Base-by-base conservation (phyloP, 805 yeast species). In the Sungouiella thailandica region DNA sequence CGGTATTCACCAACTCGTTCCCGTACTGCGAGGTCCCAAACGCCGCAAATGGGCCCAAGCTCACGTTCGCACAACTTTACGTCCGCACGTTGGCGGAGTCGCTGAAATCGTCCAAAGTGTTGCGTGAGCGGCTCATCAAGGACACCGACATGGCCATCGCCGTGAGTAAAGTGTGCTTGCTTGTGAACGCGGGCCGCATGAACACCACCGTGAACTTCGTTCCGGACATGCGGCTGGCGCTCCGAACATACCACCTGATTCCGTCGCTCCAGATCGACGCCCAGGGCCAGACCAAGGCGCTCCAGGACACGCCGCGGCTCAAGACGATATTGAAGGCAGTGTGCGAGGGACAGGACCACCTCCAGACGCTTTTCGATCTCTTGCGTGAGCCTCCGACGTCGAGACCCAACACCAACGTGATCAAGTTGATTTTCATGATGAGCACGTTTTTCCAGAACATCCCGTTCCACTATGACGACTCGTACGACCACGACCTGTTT, bases 161-260 rank as follows among this genome's bases (percentile, higher is more conserved):
- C 12, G 84, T 85, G 14, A 82, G 86, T 35, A 77, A 86, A 70
- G 80, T 87, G 15, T 87, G 96, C 44, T 60, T 90, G 24, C 66
- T 90, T 40, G 97, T 90, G 12, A 90, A 90, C 53, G 78, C 89
- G 35, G 97, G 97, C 7, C 70, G 97, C 41, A 78, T 90, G 78
- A 90, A 90, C 63, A 90, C 98, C 2, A 90, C 97, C 2, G 80
- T 90, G 33, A 90, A 90, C 60, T 83, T 90, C 53, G 95, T 87
- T 36, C 86, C 94, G 15, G 97, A 88, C 52, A 90, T 90, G 97
- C 81, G 87, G 47, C 86, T 96, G 0, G 90, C 88, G 45, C 69
- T 90, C 42, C 71, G 98, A 50, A 89, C 97, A 0, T 90, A 84
- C 54, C 97, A 90, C 60, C 83, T 95, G 9, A 86, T 90, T 22